These are phyloP conservation scores for Cunninghamia lanceolata DNA, from an alignment of 75 land plant species.

Conservation along the genomic window DNA sequence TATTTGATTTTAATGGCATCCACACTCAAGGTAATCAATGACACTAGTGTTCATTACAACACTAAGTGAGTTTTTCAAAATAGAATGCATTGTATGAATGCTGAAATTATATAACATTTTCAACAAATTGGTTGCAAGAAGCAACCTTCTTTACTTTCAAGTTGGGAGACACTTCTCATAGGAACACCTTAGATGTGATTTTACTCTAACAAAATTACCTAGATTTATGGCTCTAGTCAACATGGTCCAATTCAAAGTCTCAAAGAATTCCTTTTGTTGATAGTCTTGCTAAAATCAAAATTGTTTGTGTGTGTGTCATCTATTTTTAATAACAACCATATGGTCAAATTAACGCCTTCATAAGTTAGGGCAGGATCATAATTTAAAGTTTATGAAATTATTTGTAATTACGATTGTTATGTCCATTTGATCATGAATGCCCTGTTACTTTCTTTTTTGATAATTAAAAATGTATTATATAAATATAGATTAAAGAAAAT, in stretches of 20 bases:
- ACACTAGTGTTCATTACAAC: neutral
- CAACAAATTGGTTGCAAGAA: neutral
- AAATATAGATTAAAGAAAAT: neutral
- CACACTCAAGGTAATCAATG: neutral
- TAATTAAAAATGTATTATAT: neutral
- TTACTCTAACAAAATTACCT: neutral
- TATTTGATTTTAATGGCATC: neutral
- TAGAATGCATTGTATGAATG: neutral
- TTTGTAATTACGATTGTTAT: neutral
- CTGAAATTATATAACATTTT: neutral
- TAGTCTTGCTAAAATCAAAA: neutral
- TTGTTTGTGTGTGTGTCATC: neutral
- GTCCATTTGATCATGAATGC: neutral
- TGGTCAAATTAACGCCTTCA: neutral
- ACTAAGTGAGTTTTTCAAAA: neutral
- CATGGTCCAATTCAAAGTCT: neutral
- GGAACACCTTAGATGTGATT: neutral
- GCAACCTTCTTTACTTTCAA: neutral
- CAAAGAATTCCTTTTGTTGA: neutral
- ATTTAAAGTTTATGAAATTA: neutral
- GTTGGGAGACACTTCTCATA: neutral
- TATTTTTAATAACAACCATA: neutral
- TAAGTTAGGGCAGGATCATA: neutral
- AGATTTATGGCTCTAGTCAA: neutral
- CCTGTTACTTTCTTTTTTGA: neutral